Base-by-base conservation (phyloP, 1,284 basidiomycete genomes). In the Cryptococcus sp. region DNA sequence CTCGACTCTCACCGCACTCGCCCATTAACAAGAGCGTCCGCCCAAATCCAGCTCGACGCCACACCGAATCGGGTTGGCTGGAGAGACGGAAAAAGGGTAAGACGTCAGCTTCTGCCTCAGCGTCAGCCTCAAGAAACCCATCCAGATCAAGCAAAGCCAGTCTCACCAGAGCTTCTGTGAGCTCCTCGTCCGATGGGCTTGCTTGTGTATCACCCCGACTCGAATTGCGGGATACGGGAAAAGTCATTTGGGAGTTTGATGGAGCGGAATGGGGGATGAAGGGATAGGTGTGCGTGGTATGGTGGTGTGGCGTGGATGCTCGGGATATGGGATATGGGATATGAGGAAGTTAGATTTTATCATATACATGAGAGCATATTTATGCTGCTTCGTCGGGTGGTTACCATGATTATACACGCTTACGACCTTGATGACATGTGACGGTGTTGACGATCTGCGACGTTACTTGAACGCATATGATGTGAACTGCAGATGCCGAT, bases 41-140 rank as follows among this genome's bases (percentile, higher is more conserved):
- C 10, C 50, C 53, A 6, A 39, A 25, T 19, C 23, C 22, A 11
- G 40, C 30, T 39, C 52, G 66, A 48, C 53, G 61, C 27, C 63
- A 68, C 47, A 65, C 64, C 8, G 66, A 68, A 47, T 64, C 64
- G 22, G 60, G 64, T 1, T 68, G 63, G 63, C 50, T 65, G 40
- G 60, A 62, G 1, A 57, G 57, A 30, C 42, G 38, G 2, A 58
- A 58, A 23, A 54, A 49, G 22, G 48, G 48, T 6, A 50, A 50
- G 30, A 17, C 48, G 3, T 50, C 41, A 1, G 48, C 54, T 3
- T 23, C 23, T 15, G 30, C 25, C 22, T 48, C 35, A 41, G 25
- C 47, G 1, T 35, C 23, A 17, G 41, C 41, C 3, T 19, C 16
- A 42, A 7, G 7, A 7, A 42, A 19, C 3, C 41, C 16, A 42